Conservation (phyloP, 495 filamentous ascomycete species). For the Immersiella caudata region DNA sequence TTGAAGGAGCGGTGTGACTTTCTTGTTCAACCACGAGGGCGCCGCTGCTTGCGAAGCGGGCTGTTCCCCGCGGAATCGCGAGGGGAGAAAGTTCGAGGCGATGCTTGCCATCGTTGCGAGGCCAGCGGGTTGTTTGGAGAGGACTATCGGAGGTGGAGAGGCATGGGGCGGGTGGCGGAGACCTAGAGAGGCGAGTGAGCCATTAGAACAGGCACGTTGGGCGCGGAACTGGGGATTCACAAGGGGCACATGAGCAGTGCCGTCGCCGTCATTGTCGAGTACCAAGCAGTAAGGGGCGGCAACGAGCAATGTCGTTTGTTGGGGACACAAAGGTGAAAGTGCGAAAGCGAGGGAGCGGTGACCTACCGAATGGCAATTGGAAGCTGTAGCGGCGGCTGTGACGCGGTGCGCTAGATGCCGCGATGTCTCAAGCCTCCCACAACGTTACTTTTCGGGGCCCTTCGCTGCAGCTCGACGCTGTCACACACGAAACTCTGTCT, state of each 20-base stretch:
- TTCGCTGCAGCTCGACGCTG: slow-evolving; percentile 25
- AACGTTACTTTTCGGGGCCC: slow-evolving; percentile 14
- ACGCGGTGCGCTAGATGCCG: not conserved
- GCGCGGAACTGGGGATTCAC: not conserved
- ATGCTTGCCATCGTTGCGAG: slow-evolving; percentile 39
- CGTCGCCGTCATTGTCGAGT: not conserved
- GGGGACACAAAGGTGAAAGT: not conserved
- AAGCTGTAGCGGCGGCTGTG: slow-evolving; percentile 1
- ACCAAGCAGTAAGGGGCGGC: not conserved
- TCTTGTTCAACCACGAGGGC: slow-evolving; percentile 69
- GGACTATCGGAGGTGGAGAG: slow-evolving; percentile 19
- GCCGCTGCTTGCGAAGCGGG: slow-evolving; percentile 46
- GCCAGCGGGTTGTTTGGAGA: not conserved
- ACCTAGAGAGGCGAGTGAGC: slow-evolving; percentile 2
- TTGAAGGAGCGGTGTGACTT: slow-evolving; percentile 74
- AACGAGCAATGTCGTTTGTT: not conserved
- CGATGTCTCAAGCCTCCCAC: slow-evolving; percentile 12
- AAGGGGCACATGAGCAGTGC: not conserved
- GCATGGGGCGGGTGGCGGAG: slow-evolving; percentile 28
- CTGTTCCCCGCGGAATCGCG: slow-evolving; percentile 62
- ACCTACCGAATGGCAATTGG: slow-evolving; percentile 16
- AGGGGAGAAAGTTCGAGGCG: slow-evolving; percentile 62
- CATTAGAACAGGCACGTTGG: not conserved
- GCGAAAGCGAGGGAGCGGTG: not conserved
- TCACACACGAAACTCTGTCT: slow-evolving; percentile 23